These are phyloP conservation scores for Alternaria sp. DNA, from an alignment of 2,329 filamentous ascomycete species.

Conservation along the genomic window DNA sequence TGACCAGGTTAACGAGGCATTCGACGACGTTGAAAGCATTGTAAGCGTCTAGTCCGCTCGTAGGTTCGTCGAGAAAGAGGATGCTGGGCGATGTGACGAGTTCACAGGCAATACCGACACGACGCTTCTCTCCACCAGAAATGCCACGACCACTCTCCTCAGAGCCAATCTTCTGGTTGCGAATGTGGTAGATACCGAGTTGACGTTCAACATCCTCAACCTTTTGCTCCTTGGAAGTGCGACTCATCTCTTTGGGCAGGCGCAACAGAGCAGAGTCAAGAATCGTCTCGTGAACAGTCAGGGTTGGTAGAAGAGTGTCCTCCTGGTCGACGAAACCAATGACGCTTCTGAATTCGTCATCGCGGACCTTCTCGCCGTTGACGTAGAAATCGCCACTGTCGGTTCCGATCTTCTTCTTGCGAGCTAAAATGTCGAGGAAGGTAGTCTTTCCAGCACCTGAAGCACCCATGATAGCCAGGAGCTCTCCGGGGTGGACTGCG, in stretches of 20 bases:
- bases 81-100: conserved; percentile 97
- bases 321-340: conserved; percentile 98
- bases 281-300: conserved; percentile 98
- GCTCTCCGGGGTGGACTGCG: conserved; percentile 91
- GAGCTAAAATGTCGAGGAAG: conserved; percentile 92
- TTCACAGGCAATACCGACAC: conserved; percentile 97
- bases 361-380: conserved; percentile 88
- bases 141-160: conserved; percentile 96
- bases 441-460: conserved; percentile 98
- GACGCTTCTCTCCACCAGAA: conserved; percentile 94
- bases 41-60: conserved; percentile 93
- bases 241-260: conserved; percentile 91
- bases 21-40: conserved; percentile 99
- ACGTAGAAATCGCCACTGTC: conserved; percentile 86
- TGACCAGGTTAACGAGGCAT: conserved; percentile 91
- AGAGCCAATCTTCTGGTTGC: conserved; percentile 93
- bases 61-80: conserved; percentile 95
- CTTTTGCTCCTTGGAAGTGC: conserved; percentile 85
- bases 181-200: conserved; percentile 92
- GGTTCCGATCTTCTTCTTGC: conserved; percentile 92
- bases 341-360: conserved; percentile 87
- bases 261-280: conserved; percentile 91
- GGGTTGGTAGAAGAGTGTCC: conserved; percentile 92
- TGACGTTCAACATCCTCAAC: conserved; percentile 95
- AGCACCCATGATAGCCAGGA: conserved; percentile 97